Conservation (phyloP, 495 filamentous ascomycete species). For the Neurospora terricola region DNA sequence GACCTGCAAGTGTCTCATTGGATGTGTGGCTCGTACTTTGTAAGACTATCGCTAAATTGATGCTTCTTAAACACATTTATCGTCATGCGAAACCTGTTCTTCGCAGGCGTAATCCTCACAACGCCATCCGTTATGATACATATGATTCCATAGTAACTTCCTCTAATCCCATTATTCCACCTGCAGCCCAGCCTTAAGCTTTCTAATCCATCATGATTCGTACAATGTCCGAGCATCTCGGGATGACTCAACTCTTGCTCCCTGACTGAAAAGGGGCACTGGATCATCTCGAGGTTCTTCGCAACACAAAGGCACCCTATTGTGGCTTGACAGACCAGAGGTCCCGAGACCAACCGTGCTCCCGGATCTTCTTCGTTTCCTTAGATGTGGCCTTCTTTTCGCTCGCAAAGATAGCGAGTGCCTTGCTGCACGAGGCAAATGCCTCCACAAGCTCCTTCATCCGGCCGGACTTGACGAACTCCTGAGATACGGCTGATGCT, state of each 20-base stretch:
- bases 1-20: background rate
- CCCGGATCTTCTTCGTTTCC: slow-evolving; percentile 43
- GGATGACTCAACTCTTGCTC: too few species aligned
- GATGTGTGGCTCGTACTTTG: background rate
- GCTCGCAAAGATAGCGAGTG: slow-evolving; percentile 55
- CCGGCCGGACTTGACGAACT: slow-evolving; percentile 53
- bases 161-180: background rate
- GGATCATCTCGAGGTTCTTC: background rate
- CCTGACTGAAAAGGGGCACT: background rate
- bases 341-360: slow-evolving; percentile 41
- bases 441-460: slow-evolving; percentile 71
- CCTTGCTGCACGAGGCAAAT: slow-evolving; percentile 63
- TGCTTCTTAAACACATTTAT: background rate
- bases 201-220: background rate
- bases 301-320: background rate
- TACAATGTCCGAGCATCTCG: too few species aligned
- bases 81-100: background rate
- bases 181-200: background rate
- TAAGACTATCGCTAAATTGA: background rate
- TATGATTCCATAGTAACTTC: background rate
- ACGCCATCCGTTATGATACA: background rate
- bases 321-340: slow-evolving; percentile 26
- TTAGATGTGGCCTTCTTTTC: slow-evolving; percentile 32
- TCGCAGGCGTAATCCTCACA: background rate
- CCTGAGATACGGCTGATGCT: slow-evolving; percentile 52